Evolutionary conservation across 495 filamentous ascomycete genomes (phyloP).

Genomic region (Oidiodendron maius): DNA sequence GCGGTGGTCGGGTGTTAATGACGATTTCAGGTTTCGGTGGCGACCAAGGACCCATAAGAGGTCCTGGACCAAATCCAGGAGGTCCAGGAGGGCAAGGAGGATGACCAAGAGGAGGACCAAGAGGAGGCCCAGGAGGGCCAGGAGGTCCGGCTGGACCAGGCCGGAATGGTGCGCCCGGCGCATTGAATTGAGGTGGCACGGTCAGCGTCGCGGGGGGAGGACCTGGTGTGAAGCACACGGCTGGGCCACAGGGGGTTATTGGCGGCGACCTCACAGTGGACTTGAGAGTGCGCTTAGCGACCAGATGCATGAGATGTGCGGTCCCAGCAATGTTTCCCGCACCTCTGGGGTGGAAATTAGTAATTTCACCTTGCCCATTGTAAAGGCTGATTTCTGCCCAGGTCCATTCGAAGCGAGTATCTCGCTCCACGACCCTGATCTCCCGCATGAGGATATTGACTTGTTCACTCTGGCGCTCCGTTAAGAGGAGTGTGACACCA

Average conservation of each 20-base stretch:
- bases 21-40: neutral
- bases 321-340: neutral
- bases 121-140: no score
- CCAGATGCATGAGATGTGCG: constrained; percentile 11
- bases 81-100: no score
- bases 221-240: no score
- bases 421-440: constrained; percentile 5
- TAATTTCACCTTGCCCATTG: neutral
- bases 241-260: no score
- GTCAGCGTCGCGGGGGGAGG: no score
- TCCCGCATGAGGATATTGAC: constrained; percentile 14
- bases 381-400: constrained; percentile 13
- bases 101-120: no score
- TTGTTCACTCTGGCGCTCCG: constrained; percentile 14
- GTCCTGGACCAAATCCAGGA: constrained; percentile 10
- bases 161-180: no score
- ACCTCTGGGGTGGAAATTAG: neutral
- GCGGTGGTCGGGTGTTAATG: neutral
- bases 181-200: no score
- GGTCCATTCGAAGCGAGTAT: constrained; percentile 16
- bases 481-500: constrained; percentile 9
- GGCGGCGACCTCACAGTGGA: neutral
- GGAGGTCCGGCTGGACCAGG: no score
- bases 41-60: constrained; percentile 6
- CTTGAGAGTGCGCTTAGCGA: constrained; percentile 9